phyloP scores from a whole-genome alignment of 768 basidiomycete genomes.

The Calocera cornea region DNA sequence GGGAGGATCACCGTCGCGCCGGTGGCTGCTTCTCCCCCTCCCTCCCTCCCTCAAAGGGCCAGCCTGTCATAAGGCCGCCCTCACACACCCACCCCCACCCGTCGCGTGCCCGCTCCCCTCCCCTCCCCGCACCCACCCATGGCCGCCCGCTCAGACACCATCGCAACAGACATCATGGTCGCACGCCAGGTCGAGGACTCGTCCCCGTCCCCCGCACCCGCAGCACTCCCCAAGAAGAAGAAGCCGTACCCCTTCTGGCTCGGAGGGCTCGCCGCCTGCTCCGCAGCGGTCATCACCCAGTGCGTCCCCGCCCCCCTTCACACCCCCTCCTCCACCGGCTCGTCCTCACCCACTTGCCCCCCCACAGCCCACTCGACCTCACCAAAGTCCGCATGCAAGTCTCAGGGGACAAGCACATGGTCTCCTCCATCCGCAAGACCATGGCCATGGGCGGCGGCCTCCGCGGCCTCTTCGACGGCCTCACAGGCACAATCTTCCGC shows the following conservation, averaged over 20 bases:
- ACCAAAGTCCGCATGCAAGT: constrained; percentile 88
- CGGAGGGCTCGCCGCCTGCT: constrained; percentile 73
- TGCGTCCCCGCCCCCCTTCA: constrained; percentile 26
- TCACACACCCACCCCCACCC: neutral
- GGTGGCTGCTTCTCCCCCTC: neutral
- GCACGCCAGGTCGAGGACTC: neutral
- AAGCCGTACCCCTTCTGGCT: constrained; percentile 77
- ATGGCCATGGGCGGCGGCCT: constrained; percentile 56
- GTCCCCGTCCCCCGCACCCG: neutral
- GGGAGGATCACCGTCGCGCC: neutral
- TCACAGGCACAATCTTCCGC: constrained; percentile 75
- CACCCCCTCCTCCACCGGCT: no score
- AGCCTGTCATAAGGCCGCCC: neutral
- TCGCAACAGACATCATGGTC: neutral
- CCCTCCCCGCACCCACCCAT: neutral
- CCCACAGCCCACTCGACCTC: constrained; percentile 61
- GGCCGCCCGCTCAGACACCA: neutral
- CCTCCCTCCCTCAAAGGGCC: neutral
- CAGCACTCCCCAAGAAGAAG: constrained; percentile 30
- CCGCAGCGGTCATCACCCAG: constrained; percentile 82
- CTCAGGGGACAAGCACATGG: constrained; percentile 83
- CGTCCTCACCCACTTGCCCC: neutral
- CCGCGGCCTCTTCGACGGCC: constrained; percentile 72
- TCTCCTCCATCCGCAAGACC: constrained; percentile 70
- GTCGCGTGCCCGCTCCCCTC: neutral